A percentile compares a stretch with the other conserved stretches of the same genome.
Evolutionary conservation across 2,329 filamentous ascomycete genomes (phyloP).

Genomic region (Xylariales sp.): DNA sequence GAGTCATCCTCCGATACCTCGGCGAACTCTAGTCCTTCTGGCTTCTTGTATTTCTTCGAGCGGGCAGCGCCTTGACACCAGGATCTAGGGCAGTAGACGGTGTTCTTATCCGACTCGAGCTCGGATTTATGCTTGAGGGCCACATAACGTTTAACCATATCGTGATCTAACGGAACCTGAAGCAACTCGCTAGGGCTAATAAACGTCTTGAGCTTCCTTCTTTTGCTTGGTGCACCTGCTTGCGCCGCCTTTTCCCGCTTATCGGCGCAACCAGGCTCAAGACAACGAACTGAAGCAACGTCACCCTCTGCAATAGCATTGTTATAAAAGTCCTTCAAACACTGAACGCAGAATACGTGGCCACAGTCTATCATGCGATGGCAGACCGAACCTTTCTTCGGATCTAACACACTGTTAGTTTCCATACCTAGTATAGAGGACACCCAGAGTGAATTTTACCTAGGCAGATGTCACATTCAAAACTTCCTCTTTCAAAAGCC

Average conservation of each 20-base stretch:
- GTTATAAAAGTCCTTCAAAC: slow-evolving; percentile 85
- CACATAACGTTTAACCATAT: slow-evolving; percentile 79
- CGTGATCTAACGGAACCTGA: slow-evolving; percentile 66
- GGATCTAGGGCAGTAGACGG: slow-evolving; percentile 83
- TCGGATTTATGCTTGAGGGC: slow-evolving; percentile 88
- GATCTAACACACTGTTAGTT: slow-evolving; percentile 49
- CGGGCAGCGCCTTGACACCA: slow-evolving; percentile 91
- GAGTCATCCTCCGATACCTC: slow-evolving; percentile 51
- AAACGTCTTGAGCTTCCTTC: slow-evolving; percentile 59
- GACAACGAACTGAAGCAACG: slow-evolving; percentile 72
- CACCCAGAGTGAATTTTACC: slow-evolving; percentile 33
- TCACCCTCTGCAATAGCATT: slow-evolving; percentile 83
- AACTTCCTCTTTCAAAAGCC: slow-evolving; percentile 78
- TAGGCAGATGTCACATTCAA: slow-evolving; percentile 82
- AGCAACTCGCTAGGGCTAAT: slow-evolving; percentile 81
- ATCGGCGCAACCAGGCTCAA: slow-evolving; percentile 74
- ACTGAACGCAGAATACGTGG: slow-evolving; percentile 88
- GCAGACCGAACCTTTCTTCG: slow-evolving; percentile 80
- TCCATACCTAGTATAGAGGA: background rate
- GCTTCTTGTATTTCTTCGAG: slow-evolving; percentile 69
- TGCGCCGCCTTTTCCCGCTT: slow-evolving; percentile 38
- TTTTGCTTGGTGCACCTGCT: slow-evolving; percentile 32
- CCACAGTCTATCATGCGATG: slow-evolving; percentile 78
- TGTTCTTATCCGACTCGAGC: slow-evolving; percentile 86
- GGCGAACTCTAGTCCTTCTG: slow-evolving; percentile 57